Conservation (phyloP, 768 basidiomycete genomes). For the Ramaria sp. region DNA sequence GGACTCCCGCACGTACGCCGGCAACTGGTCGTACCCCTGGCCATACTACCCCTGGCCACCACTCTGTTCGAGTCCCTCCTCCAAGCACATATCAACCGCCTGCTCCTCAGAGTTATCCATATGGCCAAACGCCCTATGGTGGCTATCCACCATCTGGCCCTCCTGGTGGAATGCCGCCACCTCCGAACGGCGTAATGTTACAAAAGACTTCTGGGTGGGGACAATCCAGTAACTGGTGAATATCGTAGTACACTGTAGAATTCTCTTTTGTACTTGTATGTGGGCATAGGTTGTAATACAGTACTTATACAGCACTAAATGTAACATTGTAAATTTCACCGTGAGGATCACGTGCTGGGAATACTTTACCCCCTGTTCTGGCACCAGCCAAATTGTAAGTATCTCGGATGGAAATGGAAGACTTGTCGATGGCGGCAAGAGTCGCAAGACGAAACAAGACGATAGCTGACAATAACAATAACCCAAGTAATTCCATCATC, state of each 20-base stretch:
- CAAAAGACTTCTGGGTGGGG: conserved; percentile 32
- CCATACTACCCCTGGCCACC: conserved; percentile 61
- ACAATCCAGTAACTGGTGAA: conserved; percentile 1
- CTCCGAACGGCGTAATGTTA: conserved; percentile 43
- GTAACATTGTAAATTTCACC: no score
- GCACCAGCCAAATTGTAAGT: no score
- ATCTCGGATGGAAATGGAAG: not conserved
- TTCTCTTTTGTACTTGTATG: not conserved
- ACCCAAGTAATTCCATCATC: not conserved
- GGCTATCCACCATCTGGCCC: conserved; percentile 28
- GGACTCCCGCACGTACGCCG: conserved; percentile 66
- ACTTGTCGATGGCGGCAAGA: not conserved
- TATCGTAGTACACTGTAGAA: not conserved
- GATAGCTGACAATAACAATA: not conserved
- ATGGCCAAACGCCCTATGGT: conserved; percentile 12
- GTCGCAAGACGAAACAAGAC: not conserved
- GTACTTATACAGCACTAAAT: no score
- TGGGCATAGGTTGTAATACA: not conserved
- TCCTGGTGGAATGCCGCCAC: conserved; percentile 17
- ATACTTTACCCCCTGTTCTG: no score
- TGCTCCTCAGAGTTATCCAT: conserved; percentile 15
- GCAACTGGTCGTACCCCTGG: conserved; percentile 36
- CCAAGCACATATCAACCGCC: conserved; percentile 63
- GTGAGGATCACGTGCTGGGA: not conserved
- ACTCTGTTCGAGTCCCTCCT: conserved; percentile 67